These are phyloP conservation scores for Trichoderma citrinoviride DNA, from an alignment of 2,329 filamentous ascomycete species.

Conservation along the genomic window DNA sequence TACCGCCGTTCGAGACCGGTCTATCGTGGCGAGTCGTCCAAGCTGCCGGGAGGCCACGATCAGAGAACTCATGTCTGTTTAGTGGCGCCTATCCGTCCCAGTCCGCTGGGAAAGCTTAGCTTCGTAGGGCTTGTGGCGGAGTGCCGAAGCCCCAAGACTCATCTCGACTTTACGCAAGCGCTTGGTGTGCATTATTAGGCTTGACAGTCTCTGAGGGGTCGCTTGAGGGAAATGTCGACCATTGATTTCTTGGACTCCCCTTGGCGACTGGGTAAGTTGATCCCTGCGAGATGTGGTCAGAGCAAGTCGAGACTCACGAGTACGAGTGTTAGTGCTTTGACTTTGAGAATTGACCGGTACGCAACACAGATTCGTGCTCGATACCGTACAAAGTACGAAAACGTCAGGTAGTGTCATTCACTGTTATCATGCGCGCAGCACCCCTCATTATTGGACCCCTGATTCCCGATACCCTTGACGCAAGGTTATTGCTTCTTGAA, in stretches of 20 bases:
- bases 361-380: background rate
- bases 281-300: background rate
- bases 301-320: background rate
- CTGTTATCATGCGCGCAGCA: background rate
- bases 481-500: background rate
- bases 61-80: background rate
- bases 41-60: constrained; percentile 5
- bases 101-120: constrained; percentile 14
- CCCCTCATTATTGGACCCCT: background rate
- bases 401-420: background rate
- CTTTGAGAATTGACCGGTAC: background rate
- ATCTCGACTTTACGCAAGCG: background rate
- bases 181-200: constrained; percentile 10
- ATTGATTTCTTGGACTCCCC: background rate
- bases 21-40: background rate
- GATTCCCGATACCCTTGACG: constrained; percentile 15
- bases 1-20: constrained; percentile 11
- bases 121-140: constrained; percentile 16
- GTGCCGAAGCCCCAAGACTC: background rate
- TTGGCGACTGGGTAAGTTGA: background rate
- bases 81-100: constrained; percentile 14
- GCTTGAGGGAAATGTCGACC: background rate
- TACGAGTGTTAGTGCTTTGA: background rate
- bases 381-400: background rate
- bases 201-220: background rate